Conservation (phyloP, 352 stramenopile species). For the Globisporangium irregulare region DNA sequence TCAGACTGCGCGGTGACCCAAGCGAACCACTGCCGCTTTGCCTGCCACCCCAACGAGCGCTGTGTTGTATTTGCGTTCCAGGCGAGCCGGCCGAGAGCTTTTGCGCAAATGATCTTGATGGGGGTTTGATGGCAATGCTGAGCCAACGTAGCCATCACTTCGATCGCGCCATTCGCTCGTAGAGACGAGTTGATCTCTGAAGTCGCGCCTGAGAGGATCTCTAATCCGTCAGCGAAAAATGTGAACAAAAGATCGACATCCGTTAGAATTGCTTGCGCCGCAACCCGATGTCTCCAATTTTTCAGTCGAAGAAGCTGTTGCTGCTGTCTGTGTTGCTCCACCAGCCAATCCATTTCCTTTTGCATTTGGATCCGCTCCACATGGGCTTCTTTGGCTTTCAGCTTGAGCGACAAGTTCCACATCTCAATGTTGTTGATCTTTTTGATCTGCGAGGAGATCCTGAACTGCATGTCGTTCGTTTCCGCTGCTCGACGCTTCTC, state of each 20-base stretch:
- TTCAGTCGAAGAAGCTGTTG: conserved; percentile 54
- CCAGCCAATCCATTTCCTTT: conserved; percentile 33
- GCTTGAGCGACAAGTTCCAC: conserved; percentile 78
- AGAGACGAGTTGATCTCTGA: conserved; percentile 45
- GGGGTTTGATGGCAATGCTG: conserved; percentile 32
- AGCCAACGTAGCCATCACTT: conserved; percentile 50
- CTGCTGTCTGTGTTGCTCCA: conserved; percentile 59
- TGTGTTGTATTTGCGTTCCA: conserved; percentile 70
- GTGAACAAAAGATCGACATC: conserved; percentile 61
- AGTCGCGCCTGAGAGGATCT: conserved; percentile 48
- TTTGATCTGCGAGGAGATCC: conserved; percentile 60
- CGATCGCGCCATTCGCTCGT: conserved; percentile 57
- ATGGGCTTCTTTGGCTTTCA: conserved; percentile 58
- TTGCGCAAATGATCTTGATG: conserved; percentile 45
- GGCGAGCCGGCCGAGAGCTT: conserved; percentile 49
- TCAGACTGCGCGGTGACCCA: conserved; percentile 45
- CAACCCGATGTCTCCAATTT: conserved; percentile 75
- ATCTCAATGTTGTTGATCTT: conserved; percentile 78
- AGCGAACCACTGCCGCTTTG: conserved; percentile 60
- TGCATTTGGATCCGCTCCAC: conserved; percentile 50
- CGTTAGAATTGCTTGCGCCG: conserved; percentile 60
- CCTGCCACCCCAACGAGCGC: conserved; percentile 57
- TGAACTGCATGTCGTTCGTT: conserved; percentile 78
- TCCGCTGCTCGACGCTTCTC: conserved; percentile 71
- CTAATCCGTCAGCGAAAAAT: conserved; percentile 67